Conservation (phyloP, 2,329 filamentous ascomycete species). For the Verticillium dahliae region DNA sequence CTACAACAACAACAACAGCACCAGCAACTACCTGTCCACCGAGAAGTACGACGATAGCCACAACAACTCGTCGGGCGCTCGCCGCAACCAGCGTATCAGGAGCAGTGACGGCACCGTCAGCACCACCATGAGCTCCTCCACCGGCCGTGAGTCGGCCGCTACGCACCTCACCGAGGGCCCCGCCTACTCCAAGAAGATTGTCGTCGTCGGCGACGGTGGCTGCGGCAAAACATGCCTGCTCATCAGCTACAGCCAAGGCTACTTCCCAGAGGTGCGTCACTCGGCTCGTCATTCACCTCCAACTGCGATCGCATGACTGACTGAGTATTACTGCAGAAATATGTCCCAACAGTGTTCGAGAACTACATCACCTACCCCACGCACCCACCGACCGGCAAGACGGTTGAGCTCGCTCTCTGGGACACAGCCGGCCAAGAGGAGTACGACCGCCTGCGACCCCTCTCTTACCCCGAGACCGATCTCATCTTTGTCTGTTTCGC, state of each 20-base stretch:
- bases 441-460: conserved; percentile 89
- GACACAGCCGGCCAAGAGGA: conserved; percentile 98
- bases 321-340: conserved; percentile 63
- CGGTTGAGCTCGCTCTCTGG: conserved; percentile 94
- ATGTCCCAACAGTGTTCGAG: conserved; percentile 97
- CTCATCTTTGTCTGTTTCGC: conserved; percentile 98
- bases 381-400: conserved; percentile 83
- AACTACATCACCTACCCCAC: conserved; percentile 99
- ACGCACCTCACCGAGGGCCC: conserved; percentile 88
- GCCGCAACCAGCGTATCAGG: conserved; percentile 49
- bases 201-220: conserved; percentile 94
- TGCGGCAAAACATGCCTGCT: conserved; percentile 98
- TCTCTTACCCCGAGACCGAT: conserved; percentile 97
- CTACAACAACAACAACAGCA: conserved; percentile 35
- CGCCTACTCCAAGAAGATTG: conserved; percentile 97
- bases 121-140: conserved; percentile 72
- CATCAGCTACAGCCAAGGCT: conserved; percentile 98
- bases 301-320: not conserved
- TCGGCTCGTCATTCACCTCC: not conserved
- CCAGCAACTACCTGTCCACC: conserved; percentile 22
- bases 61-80: conserved; percentile 25
- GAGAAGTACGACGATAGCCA: conserved; percentile 33
- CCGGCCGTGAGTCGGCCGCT: conserved; percentile 67
- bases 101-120: conserved; percentile 87
- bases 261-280: conserved; percentile 84